A percentile compares a stretch with the other conserved stretches of the same genome.
phyloP scores from a whole-genome alignment of 148 eudicot species.

The Chenopodium suecicum region DNA sequence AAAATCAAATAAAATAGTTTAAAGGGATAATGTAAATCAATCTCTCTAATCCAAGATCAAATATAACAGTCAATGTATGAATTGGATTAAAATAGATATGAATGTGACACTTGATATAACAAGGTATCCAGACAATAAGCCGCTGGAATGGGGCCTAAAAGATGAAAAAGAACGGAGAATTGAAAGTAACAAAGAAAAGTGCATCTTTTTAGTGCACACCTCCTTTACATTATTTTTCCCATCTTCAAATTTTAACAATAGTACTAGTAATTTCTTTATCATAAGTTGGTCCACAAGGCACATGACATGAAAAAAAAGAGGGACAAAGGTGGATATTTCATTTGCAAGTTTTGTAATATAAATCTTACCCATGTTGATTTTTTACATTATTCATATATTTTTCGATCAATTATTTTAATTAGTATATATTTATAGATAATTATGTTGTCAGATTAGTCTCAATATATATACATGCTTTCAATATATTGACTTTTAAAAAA shows the following conservation, averaged over 20 bases:
- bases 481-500: too few species aligned
- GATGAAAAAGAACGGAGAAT: not conserved
- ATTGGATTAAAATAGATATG: not conserved
- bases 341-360: not conserved
- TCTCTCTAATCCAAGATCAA: not conserved
- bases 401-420: too few species aligned
- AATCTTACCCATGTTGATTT: too few species aligned
- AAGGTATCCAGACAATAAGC: not conserved
- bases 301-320: conserved; percentile 10
- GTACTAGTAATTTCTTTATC: not conserved
- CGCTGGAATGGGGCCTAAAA: not conserved
- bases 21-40: too few species aligned
- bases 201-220: not conserved
- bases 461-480: too few species aligned
- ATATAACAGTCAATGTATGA: not conserved
- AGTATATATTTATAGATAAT: too few species aligned
- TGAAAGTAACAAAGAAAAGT: not conserved
- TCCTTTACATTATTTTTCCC: not conserved
- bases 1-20: not conserved
- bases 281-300: conserved; percentile 20
- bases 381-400: too few species aligned
- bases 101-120: not conserved
- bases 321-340: not conserved
- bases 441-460: too few species aligned
- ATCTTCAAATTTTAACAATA: not conserved